A percentile compares a stretch with the other conserved stretches of the same genome.
These are phyloP conservation scores for Penicillium sp. DNA, from an alignment of 2,329 filamentous ascomycete genomes.

Conservation along the genomic window DNA sequence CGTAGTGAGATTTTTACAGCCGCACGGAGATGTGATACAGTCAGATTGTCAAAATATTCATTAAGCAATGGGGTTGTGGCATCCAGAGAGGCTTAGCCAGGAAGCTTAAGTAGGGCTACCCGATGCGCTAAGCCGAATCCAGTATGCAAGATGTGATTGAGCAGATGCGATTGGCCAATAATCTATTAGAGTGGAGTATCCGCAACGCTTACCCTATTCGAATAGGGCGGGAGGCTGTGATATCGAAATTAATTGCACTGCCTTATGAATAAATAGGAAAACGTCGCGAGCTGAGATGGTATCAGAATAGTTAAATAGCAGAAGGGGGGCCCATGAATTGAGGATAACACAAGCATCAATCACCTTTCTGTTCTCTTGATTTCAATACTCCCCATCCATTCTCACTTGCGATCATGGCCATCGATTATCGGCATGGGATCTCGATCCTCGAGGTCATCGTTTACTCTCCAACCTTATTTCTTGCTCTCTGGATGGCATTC, in stretches of 20 bases:
- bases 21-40: not conserved
- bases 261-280: not conserved
- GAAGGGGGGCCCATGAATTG: not conserved
- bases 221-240: not conserved
- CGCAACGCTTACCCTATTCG: not conserved
- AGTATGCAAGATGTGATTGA: not conserved
- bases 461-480: slow-evolving; percentile 22
- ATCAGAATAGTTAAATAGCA: not conserved
- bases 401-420: slow-evolving; percentile 10
- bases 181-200: not conserved
- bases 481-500: slow-evolving; percentile 21
- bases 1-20: not conserved
- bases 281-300: not conserved
- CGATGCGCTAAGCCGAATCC: not conserved
- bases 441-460: slow-evolving; percentile 26
- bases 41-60: not conserved
- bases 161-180: not conserved
- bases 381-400: not conserved
- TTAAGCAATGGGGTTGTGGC: not conserved
- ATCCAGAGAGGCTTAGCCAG: not conserved
- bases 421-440: slow-evolving; percentile 24
- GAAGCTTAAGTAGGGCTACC: not conserved
- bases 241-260: not conserved
- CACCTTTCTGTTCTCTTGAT: not conserved
- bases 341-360: not conserved